A percentile compares a stretch with the other conserved stretches of the same genome.
These are phyloP conservation scores for Trichosporon ovoides DNA, from an alignment of 1,284 basidiomycete species.

Conservation along the genomic window DNA sequence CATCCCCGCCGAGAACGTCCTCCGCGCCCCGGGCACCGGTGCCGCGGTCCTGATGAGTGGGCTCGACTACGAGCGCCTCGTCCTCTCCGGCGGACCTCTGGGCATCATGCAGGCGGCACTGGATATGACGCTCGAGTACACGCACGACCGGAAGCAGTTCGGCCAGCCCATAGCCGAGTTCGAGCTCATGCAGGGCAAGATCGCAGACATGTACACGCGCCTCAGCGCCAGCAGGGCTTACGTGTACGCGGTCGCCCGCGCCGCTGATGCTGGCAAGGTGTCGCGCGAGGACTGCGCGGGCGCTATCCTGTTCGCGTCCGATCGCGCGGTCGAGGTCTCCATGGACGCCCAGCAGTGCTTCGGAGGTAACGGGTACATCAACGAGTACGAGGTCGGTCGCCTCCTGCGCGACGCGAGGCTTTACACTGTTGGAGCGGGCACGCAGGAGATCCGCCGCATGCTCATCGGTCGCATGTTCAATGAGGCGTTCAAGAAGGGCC, in stretches of 20 bases:
- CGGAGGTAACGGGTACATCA: constrained; percentile 89
- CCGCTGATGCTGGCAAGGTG: constrained; percentile 74
- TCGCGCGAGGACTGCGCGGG: constrained; percentile 89
- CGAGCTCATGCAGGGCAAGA: constrained; percentile 87
- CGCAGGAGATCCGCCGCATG: constrained; percentile 85
- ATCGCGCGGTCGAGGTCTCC: constrained; percentile 83
- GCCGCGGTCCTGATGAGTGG: constrained; percentile 90
- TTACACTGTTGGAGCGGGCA: constrained; percentile 89
- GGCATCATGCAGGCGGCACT: constrained; percentile 94
- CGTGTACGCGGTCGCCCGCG: constrained; percentile 85
- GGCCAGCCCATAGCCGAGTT: constrained; percentile 81
- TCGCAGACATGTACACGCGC: constrained; percentile 89
- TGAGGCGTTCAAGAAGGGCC: constrained; percentile 47
- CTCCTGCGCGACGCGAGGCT: constrained; percentile 76
- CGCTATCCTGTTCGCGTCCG: constrained; percentile 83
- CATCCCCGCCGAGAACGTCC: constrained; percentile 79
- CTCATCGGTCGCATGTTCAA: constrained; percentile 86
- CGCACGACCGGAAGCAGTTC: constrained; percentile 88
- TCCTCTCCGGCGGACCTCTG: constrained; percentile 77
- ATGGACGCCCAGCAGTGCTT: constrained; percentile 85
- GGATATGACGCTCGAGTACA: constrained; percentile 79
- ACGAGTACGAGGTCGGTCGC: constrained; percentile 82
- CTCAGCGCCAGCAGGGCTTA: constrained; percentile 81
- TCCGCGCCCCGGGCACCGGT: constrained; percentile 73
- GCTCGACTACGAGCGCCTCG: constrained; percentile 83